phyloP scores from a whole-genome alignment of 2,329 filamentous ascomycete species.

The Fusarium poae region DNA sequence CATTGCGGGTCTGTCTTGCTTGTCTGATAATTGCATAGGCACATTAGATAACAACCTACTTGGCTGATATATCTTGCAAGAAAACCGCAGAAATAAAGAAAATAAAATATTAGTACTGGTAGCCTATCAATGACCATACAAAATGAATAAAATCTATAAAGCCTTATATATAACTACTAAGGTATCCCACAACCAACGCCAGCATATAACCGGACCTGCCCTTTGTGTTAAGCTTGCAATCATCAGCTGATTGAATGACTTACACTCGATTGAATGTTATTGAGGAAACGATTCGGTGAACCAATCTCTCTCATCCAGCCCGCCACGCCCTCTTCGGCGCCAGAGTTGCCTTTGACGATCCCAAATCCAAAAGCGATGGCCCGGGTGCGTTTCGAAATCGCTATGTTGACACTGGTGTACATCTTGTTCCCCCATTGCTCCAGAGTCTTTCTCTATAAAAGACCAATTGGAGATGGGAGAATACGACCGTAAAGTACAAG shows the following conservation, averaged over 20 bases:
- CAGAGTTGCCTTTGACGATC: conserved; percentile 25
- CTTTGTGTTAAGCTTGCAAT: conserved; percentile 3
- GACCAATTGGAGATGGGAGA: conserved; percentile 5
- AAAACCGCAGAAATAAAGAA: background rate
- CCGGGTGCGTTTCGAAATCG: conserved; percentile 26
- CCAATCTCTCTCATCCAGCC: conserved; percentile 24
- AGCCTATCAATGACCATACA: background rate
- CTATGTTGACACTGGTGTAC: background rate
- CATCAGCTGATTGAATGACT: background rate
- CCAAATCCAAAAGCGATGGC: conserved; percentile 30
- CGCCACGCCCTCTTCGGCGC: conserved; percentile 12
- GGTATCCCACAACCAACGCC: background rate
- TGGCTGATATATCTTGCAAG: background rate
- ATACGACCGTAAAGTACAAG: background rate
- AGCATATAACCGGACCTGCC: background rate
- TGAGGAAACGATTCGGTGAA: conserved; percentile 11
- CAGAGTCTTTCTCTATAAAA: background rate
- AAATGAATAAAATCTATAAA: background rate
- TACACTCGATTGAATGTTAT: conserved; percentile 16
- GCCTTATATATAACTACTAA: background rate
- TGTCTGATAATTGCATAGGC: conserved; percentile 17
- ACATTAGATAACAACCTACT: background rate
- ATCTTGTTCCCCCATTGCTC: background rate
- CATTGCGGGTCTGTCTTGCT: conserved; percentile 32
- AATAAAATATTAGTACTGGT: background rate